A percentile compares a stretch with the other conserved stretches of the same genome.
Conservation (phyloP, 140 eudicot genomes). For the Anethum foeniculum region DNA sequence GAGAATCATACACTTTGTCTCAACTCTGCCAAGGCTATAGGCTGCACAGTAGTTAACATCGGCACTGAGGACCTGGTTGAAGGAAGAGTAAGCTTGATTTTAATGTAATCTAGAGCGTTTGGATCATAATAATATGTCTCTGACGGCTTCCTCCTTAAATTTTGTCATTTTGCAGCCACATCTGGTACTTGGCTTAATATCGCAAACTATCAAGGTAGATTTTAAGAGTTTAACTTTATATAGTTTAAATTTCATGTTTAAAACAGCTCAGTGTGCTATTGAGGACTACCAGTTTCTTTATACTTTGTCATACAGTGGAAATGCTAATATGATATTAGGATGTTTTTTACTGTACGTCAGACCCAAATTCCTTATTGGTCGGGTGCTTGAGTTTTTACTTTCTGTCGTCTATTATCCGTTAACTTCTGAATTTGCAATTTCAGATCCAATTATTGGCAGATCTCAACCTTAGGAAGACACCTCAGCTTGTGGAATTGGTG, state of each 20-base stretch:
- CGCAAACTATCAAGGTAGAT: conserved; percentile 15
- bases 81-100: conserved; percentile 16
- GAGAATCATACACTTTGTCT: conserved; percentile 21
- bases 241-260: not conserved
- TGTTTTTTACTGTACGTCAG: not conserved
- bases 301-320: not conserved
- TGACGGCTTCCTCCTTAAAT: not conserved
- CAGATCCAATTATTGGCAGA: conserved; percentile 27
- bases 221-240: not conserved
- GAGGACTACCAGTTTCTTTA: not conserved
- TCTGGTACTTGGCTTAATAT: conserved; percentile 17
- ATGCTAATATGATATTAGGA: conserved; percentile 1
- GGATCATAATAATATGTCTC: not conserved
- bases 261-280: not conserved
- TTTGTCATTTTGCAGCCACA: conserved; percentile 13
- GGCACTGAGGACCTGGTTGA: conserved; percentile 22
- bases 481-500: conserved; percentile 65
- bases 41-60: conserved; percentile 23
- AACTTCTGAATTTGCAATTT: not conserved
- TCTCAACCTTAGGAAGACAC: conserved; percentile 21
- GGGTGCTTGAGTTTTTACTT: not conserved
- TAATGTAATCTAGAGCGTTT: not conserved
- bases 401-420: not conserved
- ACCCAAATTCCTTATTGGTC: not conserved
- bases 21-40: conserved; percentile 29